phyloP scores from a whole-genome alignment of 2,329 filamentous ascomycete species.

The Nothophoma quercina region DNA sequence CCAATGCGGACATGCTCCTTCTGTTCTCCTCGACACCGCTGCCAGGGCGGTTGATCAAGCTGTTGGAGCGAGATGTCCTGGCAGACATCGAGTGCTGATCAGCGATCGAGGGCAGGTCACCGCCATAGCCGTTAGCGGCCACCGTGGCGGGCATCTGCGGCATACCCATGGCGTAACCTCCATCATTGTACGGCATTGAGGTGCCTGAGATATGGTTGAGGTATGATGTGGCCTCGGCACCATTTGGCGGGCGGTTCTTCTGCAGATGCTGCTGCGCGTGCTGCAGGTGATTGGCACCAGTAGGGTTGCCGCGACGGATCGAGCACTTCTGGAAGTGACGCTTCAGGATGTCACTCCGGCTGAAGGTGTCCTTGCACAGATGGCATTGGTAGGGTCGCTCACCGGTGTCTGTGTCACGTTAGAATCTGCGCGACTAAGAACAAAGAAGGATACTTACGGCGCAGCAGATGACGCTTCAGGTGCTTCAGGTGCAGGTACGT shows the following conservation, averaged over 20 bases:
- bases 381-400: conserved; percentile 99
- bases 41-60: conserved; percentile 53
- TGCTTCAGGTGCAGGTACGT: conserved; percentile 98
- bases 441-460: conserved; percentile 74
- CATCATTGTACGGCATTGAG: conserved; percentile 45
- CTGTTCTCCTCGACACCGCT: conserved; percentile 48
- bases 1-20: conserved; percentile 47
- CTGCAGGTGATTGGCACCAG: conserved; percentile 90
- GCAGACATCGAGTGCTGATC: conserved; percentile 55
- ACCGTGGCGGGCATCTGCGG: conserved; percentile 45
- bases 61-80: conserved; percentile 58
- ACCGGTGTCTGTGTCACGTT: conserved; percentile 77
- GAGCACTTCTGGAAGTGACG: conserved; percentile 99
- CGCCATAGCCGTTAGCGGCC: conserved; percentile 45
- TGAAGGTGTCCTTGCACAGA: conserved; percentile 97
- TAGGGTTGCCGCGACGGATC: conserved; percentile 92
- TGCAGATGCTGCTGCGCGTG: conserved; percentile 90
- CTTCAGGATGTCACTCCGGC: conserved; percentile 96
- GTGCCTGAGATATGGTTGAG: conserved; percentile 45
- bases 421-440: conserved; percentile 32
- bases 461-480: conserved; percentile 90
- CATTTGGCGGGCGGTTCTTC: conserved; percentile 60
- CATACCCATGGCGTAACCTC: conserved; percentile 45
- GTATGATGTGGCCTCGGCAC: conserved; percentile 47
- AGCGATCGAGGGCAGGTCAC: conserved; percentile 49